A percentile compares a stretch with the other conserved stretches of the same genome.
Evolutionary conservation across 768 basidiomycete genomes (phyloP).

Genomic region (Auricularia heimuer): DNA sequence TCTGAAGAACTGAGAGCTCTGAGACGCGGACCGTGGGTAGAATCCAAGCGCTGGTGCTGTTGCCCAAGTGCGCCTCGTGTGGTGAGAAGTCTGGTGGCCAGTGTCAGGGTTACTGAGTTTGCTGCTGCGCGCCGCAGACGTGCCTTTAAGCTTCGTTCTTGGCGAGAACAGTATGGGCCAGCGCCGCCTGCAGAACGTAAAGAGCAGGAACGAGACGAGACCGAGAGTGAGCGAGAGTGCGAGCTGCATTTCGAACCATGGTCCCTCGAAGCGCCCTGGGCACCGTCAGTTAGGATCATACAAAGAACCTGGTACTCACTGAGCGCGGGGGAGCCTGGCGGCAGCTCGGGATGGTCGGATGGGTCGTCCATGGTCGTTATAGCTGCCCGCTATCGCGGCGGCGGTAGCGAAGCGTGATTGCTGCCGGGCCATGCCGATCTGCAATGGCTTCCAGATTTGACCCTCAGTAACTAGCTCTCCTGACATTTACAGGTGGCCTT

Average conservation of each 20-base stretch:
- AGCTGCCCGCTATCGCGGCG: too few relatives aligned
- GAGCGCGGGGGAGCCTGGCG: background rate
- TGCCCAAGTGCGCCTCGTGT: constrained; percentile 80
- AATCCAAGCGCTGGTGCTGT: constrained; percentile 93
- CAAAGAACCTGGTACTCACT: background rate
- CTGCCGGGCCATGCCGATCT: too few relatives aligned
- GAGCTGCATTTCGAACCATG: constrained; percentile 93
- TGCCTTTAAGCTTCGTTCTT: constrained; percentile 89
- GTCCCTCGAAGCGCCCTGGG: constrained; percentile 74
- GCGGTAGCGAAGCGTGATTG: too few relatives aligned
- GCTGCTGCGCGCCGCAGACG: constrained; percentile 10
- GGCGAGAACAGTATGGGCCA: constrained; percentile 91
- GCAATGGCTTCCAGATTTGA: too few relatives aligned
- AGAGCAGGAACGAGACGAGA: constrained; percentile 67
- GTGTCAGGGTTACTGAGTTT: background rate
- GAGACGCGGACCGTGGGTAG: constrained; percentile 83
- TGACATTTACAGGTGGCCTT: too few relatives aligned
- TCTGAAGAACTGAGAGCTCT: constrained; percentile 89
- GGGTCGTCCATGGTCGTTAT: too few relatives aligned
- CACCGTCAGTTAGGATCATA: background rate
- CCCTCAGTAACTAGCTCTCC: too few relatives aligned
- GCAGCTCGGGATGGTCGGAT: background rate
- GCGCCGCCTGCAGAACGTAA: constrained; percentile 78
- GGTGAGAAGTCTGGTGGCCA: constrained; percentile 69
- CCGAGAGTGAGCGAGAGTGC: constrained; percentile 71